Base-by-base conservation (phyloP, 2,329 filamentous ascomycete species). In the Metarhizium album region DNA sequence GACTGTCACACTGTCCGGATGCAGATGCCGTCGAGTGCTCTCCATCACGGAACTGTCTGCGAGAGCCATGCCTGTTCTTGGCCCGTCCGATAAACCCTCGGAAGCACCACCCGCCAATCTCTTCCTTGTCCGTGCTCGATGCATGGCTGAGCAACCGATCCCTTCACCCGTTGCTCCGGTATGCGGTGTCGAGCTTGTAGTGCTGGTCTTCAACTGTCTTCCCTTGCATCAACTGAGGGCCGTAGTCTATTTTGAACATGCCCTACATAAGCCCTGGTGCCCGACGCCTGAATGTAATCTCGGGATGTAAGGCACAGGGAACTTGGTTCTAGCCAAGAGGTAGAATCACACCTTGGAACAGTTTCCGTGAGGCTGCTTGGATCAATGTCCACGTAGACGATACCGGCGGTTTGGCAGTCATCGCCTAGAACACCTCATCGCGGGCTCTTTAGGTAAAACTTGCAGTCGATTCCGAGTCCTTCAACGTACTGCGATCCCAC, bases 331-430 rank as follows among this genome's bases (percentile, higher is more conserved):
- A 48, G 31, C 52, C 52, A 14, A 59, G 27, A 2, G 55, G 57
- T 22, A 59, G 22, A 24, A 51, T 54, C 3, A 58, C 54, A 5
- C n/a, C 38, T 58, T 22, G 55, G 57, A 52, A 48, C 52, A 50
- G 38, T 53, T 53, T 3, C 54, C 56, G 14, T 27, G 38, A 18
- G 56, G 55, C 29, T 58, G 56, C 9, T 51, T 54, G 45, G 58
- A 58, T 45, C 47, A 23, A 58, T 47, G 40, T 59, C 56, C 48
- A 59, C 54, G 46, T 56, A 59, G 1, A 59, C 52, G 43, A 57
- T 54, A 35, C 55, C 56, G 3, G 55, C 57, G 0, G 56, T 53
- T 22, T 33, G 49, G 31, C 38, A 46, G 33, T 48, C 22, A 14
- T 8, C 18, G 20, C 51, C 55, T 9, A 59, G 31, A 14, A 54